Conservation (phyloP, 176 grass and related monocot species). For the Oryza brachyantha region DNA sequence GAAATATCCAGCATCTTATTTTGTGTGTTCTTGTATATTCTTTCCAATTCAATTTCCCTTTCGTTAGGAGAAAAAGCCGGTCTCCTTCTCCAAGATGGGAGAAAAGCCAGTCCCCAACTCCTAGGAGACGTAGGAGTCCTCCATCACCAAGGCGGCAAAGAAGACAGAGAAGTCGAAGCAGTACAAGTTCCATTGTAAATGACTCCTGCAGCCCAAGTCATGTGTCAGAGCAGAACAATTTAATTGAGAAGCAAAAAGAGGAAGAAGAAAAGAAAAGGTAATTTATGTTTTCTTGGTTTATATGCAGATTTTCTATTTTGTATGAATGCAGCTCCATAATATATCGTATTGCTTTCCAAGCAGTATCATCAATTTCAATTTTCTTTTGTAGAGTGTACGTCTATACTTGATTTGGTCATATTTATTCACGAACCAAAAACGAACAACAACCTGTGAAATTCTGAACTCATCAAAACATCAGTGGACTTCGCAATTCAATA, state of each 20-base stretch:
- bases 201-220: slow-evolving; percentile 29
- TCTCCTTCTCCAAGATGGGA: slow-evolving; percentile 47
- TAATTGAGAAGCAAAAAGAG: slow-evolving; percentile 33
- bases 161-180: slow-evolving; percentile 43
- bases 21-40: background rate
- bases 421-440: background rate
- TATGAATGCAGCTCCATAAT: background rate
- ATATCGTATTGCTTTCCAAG: background rate
- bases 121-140: slow-evolving; percentile 31
- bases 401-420: background rate
- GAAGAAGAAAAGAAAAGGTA: slow-evolving; percentile 48
- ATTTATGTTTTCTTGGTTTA: background rate
- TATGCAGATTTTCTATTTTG: background rate
- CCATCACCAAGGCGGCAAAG: slow-evolving; percentile 33
- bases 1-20: background rate
- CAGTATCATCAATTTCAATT: background rate
- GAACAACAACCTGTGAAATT: background rate
- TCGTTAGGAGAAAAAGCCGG: slow-evolving; percentile 28
- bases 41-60: slow-evolving; percentile 1
- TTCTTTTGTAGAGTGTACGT: background rate
- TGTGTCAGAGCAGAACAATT: slow-evolving; percentile 30
- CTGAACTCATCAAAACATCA: background rate
- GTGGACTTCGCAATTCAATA: background rate
- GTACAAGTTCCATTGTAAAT: slow-evolving; percentile 35
- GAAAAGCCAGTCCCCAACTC: slow-evolving; percentile 29